Evolutionary conservation across 2,329 filamentous ascomycete species (phyloP).

Genomic region (Penicillium sp.): DNA sequence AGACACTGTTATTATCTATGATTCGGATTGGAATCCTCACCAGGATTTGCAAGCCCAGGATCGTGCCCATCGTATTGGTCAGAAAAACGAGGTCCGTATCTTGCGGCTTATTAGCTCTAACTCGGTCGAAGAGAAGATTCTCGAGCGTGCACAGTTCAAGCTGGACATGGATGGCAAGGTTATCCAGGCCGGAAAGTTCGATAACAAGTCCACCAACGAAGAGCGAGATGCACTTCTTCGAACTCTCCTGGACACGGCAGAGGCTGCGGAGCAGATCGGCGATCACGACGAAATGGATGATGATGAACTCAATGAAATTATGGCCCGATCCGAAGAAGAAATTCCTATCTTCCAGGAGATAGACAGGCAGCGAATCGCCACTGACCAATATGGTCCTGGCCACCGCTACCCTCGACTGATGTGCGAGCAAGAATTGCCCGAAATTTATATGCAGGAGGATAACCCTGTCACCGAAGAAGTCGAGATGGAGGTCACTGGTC

Average conservation of each 20-base stretch:
- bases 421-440: constrained; percentile 81
- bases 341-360: constrained; percentile 74
- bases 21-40: constrained; percentile 99
- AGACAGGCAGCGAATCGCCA: constrained; percentile 69
- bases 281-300: constrained; percentile 98
- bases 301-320: constrained; percentile 91
- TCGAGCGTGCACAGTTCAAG: constrained; percentile 96
- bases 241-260: constrained; percentile 81
- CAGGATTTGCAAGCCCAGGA: constrained; percentile 99
- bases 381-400: constrained; percentile 67
- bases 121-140: constrained; percentile 97
- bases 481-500: constrained; percentile 71
- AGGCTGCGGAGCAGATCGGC: constrained; percentile 66
- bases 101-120: constrained; percentile 92
- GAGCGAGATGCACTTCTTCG: constrained; percentile 96
- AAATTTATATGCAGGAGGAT: constrained; percentile 88
- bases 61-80: constrained; percentile 99
- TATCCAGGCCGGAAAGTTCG: constrained; percentile 98
- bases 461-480: constrained; percentile 76
- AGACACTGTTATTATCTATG: constrained; percentile 98
- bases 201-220: constrained; percentile 98
- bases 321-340: constrained; percentile 84
- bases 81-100: constrained; percentile 99
- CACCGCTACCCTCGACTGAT: constrained; percentile 76
- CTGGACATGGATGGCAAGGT: constrained; percentile 99